Conservation (phyloP, 257 asterid species). For the Solanum ossicruentum region DNA sequence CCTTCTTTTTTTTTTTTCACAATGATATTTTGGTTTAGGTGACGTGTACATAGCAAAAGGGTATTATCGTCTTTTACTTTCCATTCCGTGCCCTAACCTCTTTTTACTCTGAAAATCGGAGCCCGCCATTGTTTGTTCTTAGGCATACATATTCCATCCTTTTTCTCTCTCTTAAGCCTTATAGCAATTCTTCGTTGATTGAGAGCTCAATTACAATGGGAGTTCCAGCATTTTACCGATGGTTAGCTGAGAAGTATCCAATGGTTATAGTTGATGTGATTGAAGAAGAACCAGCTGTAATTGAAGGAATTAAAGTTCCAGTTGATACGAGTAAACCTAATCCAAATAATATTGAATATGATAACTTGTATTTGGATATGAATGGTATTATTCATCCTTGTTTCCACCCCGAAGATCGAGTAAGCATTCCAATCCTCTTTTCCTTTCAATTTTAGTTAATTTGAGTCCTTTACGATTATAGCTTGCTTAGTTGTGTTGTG, state of each 20-base stretch:
- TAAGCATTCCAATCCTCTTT: background rate
- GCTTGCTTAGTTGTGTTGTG: background rate
- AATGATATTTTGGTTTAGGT: background rate
- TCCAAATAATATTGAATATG: background rate
- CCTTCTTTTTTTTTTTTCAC: background rate
- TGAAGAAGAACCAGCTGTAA: background rate
- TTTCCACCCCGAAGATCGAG: conserved; percentile 3
- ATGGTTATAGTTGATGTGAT: conserved; percentile 11
- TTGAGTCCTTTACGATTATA: no score
- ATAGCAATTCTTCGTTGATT: background rate
- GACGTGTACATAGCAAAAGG: background rate
- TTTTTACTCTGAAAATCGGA: background rate
- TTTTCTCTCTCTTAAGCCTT: background rate
- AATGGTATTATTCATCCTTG: conserved; percentile 9
- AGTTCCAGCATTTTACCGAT: conserved; percentile 33
- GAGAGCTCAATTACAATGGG: conserved; percentile 19
- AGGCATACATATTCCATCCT: background rate
- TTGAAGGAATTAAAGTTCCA: background rate
- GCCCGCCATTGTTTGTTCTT: background rate
- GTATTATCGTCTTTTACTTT: background rate
- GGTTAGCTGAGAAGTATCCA: conserved; percentile 32
- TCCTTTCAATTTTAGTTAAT: background rate
- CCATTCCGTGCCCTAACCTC: background rate
- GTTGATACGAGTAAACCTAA: background rate
- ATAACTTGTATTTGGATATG: conserved; percentile 13